These are phyloP conservation scores for Penicillium diatomitis DNA, from an alignment of 495 filamentous ascomycete species.

Conservation along the genomic window DNA sequence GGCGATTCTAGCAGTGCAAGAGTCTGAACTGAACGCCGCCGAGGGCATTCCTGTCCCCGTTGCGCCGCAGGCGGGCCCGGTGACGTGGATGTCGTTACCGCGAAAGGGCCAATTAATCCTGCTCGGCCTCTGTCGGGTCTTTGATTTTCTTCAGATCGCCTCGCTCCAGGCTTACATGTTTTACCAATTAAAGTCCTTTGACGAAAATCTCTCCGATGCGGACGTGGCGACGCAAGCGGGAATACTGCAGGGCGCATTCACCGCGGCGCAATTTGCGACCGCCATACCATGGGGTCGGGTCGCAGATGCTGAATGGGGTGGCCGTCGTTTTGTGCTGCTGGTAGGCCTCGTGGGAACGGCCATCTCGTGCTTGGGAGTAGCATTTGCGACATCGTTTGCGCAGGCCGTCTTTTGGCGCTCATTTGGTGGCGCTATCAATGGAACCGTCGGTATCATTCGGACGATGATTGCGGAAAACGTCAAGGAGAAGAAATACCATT, in stretches of 20 bases:
- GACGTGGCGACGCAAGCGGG: conserved; percentile 71
- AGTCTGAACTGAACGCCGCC: conserved; percentile 8
- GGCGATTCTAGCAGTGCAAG: conserved; percentile 14
- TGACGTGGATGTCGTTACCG: conserved; percentile 63
- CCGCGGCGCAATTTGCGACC: conserved; percentile 73
- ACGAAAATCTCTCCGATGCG: conserved; percentile 52
- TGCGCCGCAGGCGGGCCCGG: conserved; percentile 24
- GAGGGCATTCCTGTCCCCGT: conserved; percentile 4
- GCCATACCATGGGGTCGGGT: conserved; percentile 77
- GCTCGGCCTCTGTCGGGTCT: conserved; percentile 64
- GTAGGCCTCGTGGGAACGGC: conserved; percentile 67
- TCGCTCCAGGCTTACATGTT: conserved; percentile 64
- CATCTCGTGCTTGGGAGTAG: conserved; percentile 68
- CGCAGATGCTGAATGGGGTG: conserved; percentile 60
- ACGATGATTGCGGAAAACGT: conserved; percentile 79
- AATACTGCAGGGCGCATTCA: conserved; percentile 69
- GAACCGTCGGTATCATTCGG: conserved; percentile 71
- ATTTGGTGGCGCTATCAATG: conserved; percentile 70
- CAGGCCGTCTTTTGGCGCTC: conserved; percentile 66
- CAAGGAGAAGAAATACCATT: conserved; percentile 61
- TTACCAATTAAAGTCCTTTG: conserved; percentile 66
- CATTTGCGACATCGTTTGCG: conserved; percentile 62
- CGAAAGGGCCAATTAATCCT: conserved; percentile 65
- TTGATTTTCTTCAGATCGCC: conserved; percentile 40
- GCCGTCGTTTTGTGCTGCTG: conserved; percentile 68